Percentiles rank a stretch among this genome's conserved stretches.
Evolutionary conservation across 1,284 basidiomycete genomes (phyloP).

Genomic region (Pterula multifida): DNA sequence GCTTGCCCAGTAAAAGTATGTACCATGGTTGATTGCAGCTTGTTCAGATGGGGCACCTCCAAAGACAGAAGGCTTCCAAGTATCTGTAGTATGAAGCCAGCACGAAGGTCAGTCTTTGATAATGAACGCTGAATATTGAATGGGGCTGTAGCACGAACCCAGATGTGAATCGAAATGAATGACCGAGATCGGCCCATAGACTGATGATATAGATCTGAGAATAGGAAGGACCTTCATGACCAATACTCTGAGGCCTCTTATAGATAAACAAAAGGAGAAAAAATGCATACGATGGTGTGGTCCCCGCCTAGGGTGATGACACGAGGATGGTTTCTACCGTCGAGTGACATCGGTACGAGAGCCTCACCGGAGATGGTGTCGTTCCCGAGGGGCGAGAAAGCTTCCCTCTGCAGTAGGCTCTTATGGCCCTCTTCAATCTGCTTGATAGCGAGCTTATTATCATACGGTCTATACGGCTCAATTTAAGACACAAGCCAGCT

Average conservation of each 20-base stretch:
- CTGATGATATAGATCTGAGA: constrained; percentile 49
- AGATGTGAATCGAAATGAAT: constrained; percentile 74
- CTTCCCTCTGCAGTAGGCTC: constrained; percentile 42
- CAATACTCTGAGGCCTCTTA: neutral
- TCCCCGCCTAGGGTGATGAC: constrained; percentile 69
- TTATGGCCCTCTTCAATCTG: constrained; percentile 65
- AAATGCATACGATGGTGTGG: constrained; percentile 48
- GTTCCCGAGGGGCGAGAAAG: constrained; percentile 49
- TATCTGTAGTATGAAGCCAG: constrained; percentile 26
- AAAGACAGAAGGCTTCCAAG: constrained; percentile 64
- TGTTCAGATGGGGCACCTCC: constrained; percentile 56
- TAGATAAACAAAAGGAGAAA: neutral
- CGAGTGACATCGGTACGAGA: constrained; percentile 40
- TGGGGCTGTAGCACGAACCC: too few species aligned
- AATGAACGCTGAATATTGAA: too few species aligned
- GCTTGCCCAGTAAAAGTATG: constrained; percentile 71
- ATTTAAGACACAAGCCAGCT: constrained; percentile 13
- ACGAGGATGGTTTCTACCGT: constrained; percentile 56
- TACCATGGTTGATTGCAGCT: constrained; percentile 63
- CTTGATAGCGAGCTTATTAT: constrained; percentile 56
- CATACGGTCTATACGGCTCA: constrained; percentile 48
- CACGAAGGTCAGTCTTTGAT: too few species aligned
- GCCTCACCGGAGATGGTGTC: constrained; percentile 43
- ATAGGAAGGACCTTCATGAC: constrained; percentile 18
- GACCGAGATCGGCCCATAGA: constrained; percentile 62